Evolutionary conservation across 371 early-diverging fungal genomes (phyloP), one percentile per base, ranked within the genome.

Genomic region (Rhizopus microsporus): DNA sequence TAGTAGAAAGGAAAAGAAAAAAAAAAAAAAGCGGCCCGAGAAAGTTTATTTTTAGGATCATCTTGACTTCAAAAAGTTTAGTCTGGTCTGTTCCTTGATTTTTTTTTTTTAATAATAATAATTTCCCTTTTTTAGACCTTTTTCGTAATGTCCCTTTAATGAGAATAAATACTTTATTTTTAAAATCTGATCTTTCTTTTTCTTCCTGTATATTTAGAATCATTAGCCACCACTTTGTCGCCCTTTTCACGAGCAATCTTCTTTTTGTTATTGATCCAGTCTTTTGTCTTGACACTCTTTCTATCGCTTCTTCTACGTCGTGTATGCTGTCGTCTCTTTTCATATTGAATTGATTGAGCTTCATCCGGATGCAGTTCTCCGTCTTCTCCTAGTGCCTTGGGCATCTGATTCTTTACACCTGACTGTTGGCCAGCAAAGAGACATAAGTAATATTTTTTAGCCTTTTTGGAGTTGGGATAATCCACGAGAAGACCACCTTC

Each of bases 401-500:
- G 95, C 65, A 96, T 74, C 32, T 77, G 75, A 46, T 87, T 85
- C 61, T 78, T 81, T 45, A 83, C 52, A 29, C 78, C 71, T 10
- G 78, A 65, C 35, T 83, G 82, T 62, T 80, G 88, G 23, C 99
- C 99, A 1, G 96, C 95, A 82, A 96, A 94, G 55, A 99, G 71
- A 68, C 97, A 96, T 33, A 99, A 75, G 67, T 90, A 99, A 64
- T 93, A 94, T 77, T 99, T 99, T 62, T 93, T 93, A 9, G 98
- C 97, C 71, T 95, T 98, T 58, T 95, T 90, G 4, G 92, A 92
- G 74, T 98, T 96, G 42, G 97, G 98, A 67, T 92, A 97, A 71
- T 99, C 99, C 9, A 98, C 88, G 3, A 99, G 90, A 7, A 99
- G 69, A 59, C 99, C 99, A 50, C 99, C 99, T 51, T 91, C 89